Evolutionary conservation across 2,329 filamentous ascomycete species (phyloP).

Genomic region (Colletotrichum musae): DNA sequence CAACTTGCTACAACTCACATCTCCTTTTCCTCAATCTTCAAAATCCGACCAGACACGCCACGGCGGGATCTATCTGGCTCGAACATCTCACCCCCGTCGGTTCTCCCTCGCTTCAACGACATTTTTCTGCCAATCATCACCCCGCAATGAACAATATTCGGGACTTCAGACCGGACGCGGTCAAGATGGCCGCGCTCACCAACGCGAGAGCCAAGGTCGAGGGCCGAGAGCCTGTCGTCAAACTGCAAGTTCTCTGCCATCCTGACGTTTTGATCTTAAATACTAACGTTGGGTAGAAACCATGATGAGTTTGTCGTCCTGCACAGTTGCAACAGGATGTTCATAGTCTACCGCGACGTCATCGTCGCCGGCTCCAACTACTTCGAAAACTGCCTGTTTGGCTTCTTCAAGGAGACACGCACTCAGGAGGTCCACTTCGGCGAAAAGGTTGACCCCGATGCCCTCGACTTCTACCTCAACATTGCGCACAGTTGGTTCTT

Average conservation of each 20-base stretch:
- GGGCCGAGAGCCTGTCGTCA: not conserved
- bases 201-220: not conserved
- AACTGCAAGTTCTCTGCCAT: constrained; percentile 3
- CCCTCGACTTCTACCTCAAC: constrained; percentile 26
- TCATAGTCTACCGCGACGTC: constrained; percentile 34
- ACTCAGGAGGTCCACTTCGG: constrained; percentile 19
- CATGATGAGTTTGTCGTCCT: constrained; percentile 24
- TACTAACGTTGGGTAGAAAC: constrained; percentile 14
- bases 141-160: not conserved
- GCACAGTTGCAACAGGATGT: constrained; percentile 8
- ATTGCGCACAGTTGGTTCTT: constrained; percentile 36
- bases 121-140: not conserved
- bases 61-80: not conserved
- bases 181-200: not conserved
- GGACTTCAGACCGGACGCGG: not conserved
- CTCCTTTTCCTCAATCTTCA: too few species aligned
- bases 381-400: constrained; percentile 24
- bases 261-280: not conserved
- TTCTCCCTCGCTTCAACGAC: not conserved
- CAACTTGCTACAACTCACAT: too few species aligned
- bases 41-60: too few species aligned
- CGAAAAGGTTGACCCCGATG: not conserved
- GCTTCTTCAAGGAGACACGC: constrained; percentile 30
- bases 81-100: not conserved
- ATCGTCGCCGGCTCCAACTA: constrained; percentile 31